Base-by-base conservation (phyloP, 257 asterid species). In the Paulownia fortunei region DNA sequence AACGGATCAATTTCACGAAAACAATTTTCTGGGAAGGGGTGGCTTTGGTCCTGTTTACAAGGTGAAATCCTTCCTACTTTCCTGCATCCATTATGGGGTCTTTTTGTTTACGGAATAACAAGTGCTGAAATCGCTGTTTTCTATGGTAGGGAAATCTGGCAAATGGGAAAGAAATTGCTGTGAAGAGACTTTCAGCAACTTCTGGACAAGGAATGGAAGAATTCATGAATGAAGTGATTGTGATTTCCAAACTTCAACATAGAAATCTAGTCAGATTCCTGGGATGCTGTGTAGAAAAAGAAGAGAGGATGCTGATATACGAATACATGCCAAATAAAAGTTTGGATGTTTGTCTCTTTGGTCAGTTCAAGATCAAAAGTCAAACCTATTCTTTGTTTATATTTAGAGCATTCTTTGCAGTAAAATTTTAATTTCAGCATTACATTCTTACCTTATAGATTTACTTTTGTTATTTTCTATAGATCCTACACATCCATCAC, bases 31-130 rank as follows among this genome's bases (percentile, higher is more conserved):
- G 3, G 96, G 94, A 6, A 79, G 74, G 59, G 96, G 96, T 36
- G 92, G 96, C 26, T 91, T 91, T 6, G 96, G 96, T 37, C 82
- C 85, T 16, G 96, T 91, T 59, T 91, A 89, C 79, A 87, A 84
- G 87, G 96, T 90, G 81, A 52, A 23, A 19, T 15, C 11, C 8
- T 34, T 27, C 24, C 8, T n/a, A 16, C 13, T 24, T 6, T 8
- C 39, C 12, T 16, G 5, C 19, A 5, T 37, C 21, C 21, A 6
- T 3, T 69, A 23, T 12, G 23, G 30, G 1, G 4, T 4, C 19
- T 60, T 12, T 18, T n/a, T 2, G 0, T 4, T 49, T 46, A 0
- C 62, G 0, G 27, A 59, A 19, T 47, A 7, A 6, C 2, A 11
- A 3, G 21, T 49, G 8, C 10, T 59, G 34, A 34, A 24, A 65